Evolutionary conservation across 306 rosid species (phyloP).

Genomic region (Glycine latifolia): DNA sequence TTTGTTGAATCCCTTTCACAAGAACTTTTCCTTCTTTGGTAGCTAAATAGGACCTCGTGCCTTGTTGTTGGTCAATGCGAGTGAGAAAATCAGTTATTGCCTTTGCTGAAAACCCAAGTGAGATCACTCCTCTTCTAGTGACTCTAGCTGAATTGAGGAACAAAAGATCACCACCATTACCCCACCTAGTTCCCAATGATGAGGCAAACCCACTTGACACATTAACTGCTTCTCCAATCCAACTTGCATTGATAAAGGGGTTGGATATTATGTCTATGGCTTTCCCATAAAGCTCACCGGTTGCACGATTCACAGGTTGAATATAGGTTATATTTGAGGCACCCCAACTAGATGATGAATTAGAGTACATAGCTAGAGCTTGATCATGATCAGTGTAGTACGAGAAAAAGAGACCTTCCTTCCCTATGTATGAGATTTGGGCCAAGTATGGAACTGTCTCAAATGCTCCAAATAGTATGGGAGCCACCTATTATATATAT

Average conservation of each 20-base stretch:
- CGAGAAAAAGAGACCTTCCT: conserved; percentile 61
- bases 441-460: conserved; percentile 55
- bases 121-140: conserved; percentile 45
- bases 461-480: conserved; percentile 57
- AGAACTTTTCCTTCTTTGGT: conserved; percentile 58
- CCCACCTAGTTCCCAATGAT: conserved; percentile 54
- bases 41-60: conserved; percentile 49
- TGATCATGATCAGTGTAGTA: conserved; percentile 52
- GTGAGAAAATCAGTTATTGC: conserved; percentile 41
- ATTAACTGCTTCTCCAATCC: conserved; percentile 45
- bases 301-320: conserved; percentile 54
- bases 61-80: conserved; percentile 38
- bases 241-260: conserved; percentile 35
- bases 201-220: background rate
- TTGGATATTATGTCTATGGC: conserved; percentile 9
- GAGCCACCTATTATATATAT: conserved; percentile 56
- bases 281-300: conserved; percentile 55
- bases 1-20: conserved; percentile 45
- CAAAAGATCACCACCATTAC: conserved; percentile 35
- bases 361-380: conserved; percentile 57
- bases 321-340: conserved; percentile 37
- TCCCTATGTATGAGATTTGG: conserved; percentile 60
- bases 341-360: conserved; percentile 41
- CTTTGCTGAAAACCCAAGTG: conserved; percentile 56
- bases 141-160: conserved; percentile 55